A percentile compares a stretch with the other conserved stretches of the same genome.
phyloP scores from a whole-genome alignment of 805 yeast genomes.

The Candida endomychidarum region DNA sequence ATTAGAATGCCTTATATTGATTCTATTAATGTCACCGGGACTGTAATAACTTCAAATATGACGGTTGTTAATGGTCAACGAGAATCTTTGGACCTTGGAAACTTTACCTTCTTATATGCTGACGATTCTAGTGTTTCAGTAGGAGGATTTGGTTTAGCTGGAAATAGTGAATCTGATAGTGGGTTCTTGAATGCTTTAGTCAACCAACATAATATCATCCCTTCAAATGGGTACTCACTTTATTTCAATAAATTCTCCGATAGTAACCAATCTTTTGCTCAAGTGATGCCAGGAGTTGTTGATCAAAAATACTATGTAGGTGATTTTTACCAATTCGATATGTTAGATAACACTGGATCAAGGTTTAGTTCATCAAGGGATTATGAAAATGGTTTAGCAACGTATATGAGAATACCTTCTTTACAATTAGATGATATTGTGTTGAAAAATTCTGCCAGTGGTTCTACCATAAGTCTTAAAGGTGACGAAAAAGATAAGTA shows the following conservation, averaged over 20 bases:
- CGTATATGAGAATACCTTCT: constrained; percentile 27
- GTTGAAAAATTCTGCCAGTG: constrained; percentile 33
- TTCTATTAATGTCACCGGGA: constrained; percentile 28
- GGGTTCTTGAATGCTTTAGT: constrained; percentile 30
- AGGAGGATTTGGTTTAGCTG: constrained; percentile 41
- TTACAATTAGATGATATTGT: constrained; percentile 25
- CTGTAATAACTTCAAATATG: constrained; percentile 24
- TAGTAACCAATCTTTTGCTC: constrained; percentile 22
- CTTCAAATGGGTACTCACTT: constrained; percentile 34
- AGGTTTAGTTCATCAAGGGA: constrained; percentile 37
- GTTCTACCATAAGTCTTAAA: constrained; percentile 33
- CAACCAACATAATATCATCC: constrained; percentile 19
- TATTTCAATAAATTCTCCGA: constrained; percentile 23
- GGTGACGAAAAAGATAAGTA: constrained; percentile 26
- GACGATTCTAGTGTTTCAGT: constrained; percentile 20
- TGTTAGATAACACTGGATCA: constrained; percentile 43
- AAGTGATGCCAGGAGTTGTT: constrained; percentile 58
- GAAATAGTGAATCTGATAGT: constrained; percentile 19
- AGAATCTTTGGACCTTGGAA: constrained; percentile 15
- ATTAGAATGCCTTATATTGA: constrained; percentile 30
- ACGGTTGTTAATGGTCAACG: constrained; percentile 17
- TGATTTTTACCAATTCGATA: constrained; percentile 48
- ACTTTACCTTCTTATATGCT: constrained; percentile 30
- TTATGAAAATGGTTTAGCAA: constrained; percentile 14
- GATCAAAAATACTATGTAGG: constrained; percentile 48